Percentiles rank a stretch among this genome's conserved stretches.
These are phyloP conservation scores for Escovopsis weberi DNA, from an alignment of 2,329 filamentous ascomycete species.

Conservation along the genomic window DNA sequence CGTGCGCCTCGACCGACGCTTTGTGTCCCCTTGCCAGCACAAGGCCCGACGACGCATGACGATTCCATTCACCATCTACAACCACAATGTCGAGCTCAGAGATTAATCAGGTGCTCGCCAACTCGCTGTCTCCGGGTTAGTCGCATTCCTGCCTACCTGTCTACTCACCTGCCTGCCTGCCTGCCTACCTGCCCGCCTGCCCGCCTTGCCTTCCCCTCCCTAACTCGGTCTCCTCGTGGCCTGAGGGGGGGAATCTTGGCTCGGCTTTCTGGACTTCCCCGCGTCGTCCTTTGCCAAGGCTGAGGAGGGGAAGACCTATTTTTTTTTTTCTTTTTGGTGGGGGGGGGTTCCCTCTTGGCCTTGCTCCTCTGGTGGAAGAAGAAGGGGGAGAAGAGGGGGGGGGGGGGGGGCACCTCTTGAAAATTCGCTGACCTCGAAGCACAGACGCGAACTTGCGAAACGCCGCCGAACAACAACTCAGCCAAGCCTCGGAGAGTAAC, in stretches of 20 bases:
- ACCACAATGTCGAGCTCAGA: constrained; percentile 60
- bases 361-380: too few species aligned
- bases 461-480: constrained; percentile 86
- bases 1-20: constrained; percentile 14
- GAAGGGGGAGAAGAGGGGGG: neutral
- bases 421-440: constrained; percentile 20
- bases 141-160: constrained; percentile 10
- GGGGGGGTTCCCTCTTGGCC: too few species aligned
- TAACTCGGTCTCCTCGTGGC: neutral
- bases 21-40: constrained; percentile 11
- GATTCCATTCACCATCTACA: constrained; percentile 20
- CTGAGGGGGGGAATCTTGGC: neutral
- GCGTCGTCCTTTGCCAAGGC: too few species aligned
- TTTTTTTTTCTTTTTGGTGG: too few species aligned
- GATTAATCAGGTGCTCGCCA: constrained; percentile 94
- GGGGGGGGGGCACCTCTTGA: constrained; percentile 5
- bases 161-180: constrained; percentile 2
- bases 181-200: constrained; percentile 4
- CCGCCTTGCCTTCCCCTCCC: neutral
- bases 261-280: too few species aligned
- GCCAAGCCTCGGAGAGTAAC: constrained; percentile 82
- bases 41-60: constrained; percentile 21
- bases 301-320: too few species aligned
- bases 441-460: constrained; percentile 80
- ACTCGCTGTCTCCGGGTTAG: constrained; percentile 89